Evolutionary conservation across 2,329 filamentous ascomycete genomes (phyloP).

Genomic region (Cladosporium phlei): DNA sequence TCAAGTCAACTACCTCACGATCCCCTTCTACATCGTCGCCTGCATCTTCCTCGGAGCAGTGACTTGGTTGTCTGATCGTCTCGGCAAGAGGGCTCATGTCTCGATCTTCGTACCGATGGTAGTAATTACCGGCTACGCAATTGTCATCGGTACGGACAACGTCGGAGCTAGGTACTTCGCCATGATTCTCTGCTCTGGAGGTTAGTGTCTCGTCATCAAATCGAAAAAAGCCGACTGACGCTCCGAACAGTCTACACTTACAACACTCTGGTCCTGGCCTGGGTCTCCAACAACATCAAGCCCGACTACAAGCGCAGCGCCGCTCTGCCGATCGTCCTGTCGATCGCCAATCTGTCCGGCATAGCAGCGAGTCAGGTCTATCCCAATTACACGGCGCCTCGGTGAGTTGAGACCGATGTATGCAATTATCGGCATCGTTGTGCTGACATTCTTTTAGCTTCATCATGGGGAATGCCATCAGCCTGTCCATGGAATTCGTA

Average conservation of each 20-base stretch:
- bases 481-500: constrained; percentile 22
- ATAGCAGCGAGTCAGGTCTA: constrained; percentile 22
- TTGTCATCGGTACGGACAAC: constrained; percentile 29
- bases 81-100: constrained; percentile 26
- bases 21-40: constrained; percentile 39
- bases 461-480: constrained; percentile 4
- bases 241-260: constrained; percentile 51
- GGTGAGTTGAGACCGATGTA: no score
- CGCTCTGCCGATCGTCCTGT: constrained; percentile 54
- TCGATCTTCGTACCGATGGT: constrained; percentile 26
- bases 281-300: constrained; percentile 57
- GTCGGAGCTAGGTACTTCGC: constrained; percentile 27
- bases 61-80: constrained; percentile 24
- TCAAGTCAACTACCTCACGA: constrained; percentile 41
- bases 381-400: constrained; percentile 1
- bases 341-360: constrained; percentile 40
- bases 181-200: constrained; percentile 25
- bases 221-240: no score
- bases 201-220: no score
- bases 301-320: constrained; percentile 52
- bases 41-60: constrained; percentile 20
- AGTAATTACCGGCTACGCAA: constrained; percentile 32
- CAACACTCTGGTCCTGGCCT: constrained; percentile 53
- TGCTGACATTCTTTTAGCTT: no score
- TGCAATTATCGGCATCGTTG: no score